phyloP scores from a whole-genome alignment of 116 monocot species.

The Phalaenopsis hybrid region DNA sequence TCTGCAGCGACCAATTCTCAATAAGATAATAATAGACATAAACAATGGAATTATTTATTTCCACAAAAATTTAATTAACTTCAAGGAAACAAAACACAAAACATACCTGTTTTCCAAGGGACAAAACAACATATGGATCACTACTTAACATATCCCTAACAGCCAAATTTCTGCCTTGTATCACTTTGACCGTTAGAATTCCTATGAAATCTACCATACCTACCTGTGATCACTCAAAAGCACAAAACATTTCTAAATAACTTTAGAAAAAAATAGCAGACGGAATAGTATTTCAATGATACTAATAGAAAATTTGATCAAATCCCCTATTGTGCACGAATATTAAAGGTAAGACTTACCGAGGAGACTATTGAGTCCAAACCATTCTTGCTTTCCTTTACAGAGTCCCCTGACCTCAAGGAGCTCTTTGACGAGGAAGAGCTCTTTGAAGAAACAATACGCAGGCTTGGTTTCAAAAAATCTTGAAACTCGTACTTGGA shows the following conservation, averaged over 20 bases:
- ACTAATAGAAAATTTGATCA: no score
- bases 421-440: slow-evolving; percentile 37
- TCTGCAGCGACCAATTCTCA: slow-evolving; percentile 30
- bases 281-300: no score
- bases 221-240: slow-evolving; percentile 26
- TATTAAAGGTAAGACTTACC: slow-evolving; percentile 17
- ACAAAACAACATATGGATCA: slow-evolving; percentile 80
- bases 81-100: slow-evolving; percentile 2
- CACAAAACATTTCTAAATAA: background rate
- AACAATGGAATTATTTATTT: background rate
- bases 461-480: slow-evolving; percentile 74
- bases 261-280: background rate
- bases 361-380: slow-evolving; percentile 8
- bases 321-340: background rate
- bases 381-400: slow-evolving; percentile 14
- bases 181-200: slow-evolving; percentile 60
- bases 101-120: slow-evolving; percentile 52
- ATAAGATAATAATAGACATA: background rate
- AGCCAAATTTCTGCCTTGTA: slow-evolving; percentile 60
- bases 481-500: slow-evolving; percentile 83
- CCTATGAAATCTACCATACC: slow-evolving; percentile 72
- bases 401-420: slow-evolving; percentile 32
- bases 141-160: slow-evolving; percentile 68
- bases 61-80: background rate
- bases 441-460: slow-evolving; percentile 31